Conservation (phyloP, 768 basidiomycete species). For the Cantharellus anzutake region DNA sequence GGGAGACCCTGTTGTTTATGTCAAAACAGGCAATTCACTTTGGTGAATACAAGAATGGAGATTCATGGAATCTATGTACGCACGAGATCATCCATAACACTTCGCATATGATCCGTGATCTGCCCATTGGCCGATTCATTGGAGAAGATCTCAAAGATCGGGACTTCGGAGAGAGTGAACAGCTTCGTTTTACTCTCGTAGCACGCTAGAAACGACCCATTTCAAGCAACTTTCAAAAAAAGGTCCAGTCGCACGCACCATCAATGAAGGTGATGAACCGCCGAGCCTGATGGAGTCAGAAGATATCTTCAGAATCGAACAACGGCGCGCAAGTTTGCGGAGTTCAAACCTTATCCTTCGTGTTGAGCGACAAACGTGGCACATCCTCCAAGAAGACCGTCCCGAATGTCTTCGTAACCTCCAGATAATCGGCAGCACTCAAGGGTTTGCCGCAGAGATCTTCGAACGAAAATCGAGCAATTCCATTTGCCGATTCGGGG, state of each 20-base stretch:
- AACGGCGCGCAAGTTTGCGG: background rate
- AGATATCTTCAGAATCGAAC: background rate
- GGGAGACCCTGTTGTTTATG: constrained; percentile 43
- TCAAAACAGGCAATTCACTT: background rate
- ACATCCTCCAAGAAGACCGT: constrained; percentile 80
- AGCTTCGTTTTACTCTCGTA: constrained; percentile 92
- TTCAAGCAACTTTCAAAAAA: background rate
- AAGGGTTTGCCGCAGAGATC: constrained; percentile 78
- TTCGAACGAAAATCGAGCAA: constrained; percentile 74
- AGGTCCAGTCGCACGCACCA: constrained; percentile 26
- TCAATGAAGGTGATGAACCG: constrained; percentile 97
- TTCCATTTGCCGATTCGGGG: constrained; percentile 44
- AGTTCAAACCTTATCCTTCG: constrained; percentile 58
- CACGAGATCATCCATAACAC: constrained; percentile 91
- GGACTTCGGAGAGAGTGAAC: constrained; percentile 82
- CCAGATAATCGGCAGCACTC: constrained; percentile 90
- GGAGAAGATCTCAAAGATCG: constrained; percentile 78
- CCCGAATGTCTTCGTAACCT: constrained; percentile 72
- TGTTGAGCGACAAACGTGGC: constrained; percentile 68
- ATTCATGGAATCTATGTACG: constrained; percentile 9
- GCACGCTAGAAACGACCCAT: constrained; percentile 34
- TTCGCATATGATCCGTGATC: constrained; percentile 73
- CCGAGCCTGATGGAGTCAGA: constrained; percentile 40
- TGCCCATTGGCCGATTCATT: constrained; percentile 31
- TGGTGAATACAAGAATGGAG: background rate